Evolutionary conservation across 2,329 filamentous ascomycete genomes (phyloP), one percentile per base, ranked within the genome.

Genomic region (Xylariomycetidae sp.): DNA sequence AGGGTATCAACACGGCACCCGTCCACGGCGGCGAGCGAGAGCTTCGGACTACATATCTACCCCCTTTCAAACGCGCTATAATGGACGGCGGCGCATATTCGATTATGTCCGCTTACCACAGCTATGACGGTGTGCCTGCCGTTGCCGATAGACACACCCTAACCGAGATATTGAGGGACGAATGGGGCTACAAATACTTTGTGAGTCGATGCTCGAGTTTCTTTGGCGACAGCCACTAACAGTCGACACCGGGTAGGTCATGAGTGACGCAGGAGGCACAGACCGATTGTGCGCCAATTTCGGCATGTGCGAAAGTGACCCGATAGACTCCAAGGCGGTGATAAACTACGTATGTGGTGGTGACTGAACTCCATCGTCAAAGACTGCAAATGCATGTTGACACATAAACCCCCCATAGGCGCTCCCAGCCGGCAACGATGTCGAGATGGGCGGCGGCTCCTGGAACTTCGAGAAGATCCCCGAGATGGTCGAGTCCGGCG

Each of bases 361-460:
- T n/a, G n/a, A n/a, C n/a, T n/a, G n/a, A n/a, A n/a, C n/a, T n/a
- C n/a, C n/a, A n/a, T n/a, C n/a, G n/a, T n/a, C n/a, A n/a, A n/a
- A n/a, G n/a, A n/a, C n/a, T n/a, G n/a, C n/a, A n/a, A n/a, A n/a
- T n/a, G n/a, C n/a, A n/a, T n/a, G n/a, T n/a, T 23, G 20, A 8
- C 20, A 23, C 20, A 15, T 5, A 23, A 12, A 32, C 20, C 22
- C n/a, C 9, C 4, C 12, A 11, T 37, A 73, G 59, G 64, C 77
- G 7, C 67, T 88, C 4, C 76, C 77, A 1, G 79, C 82, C 4
- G 83, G 84, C 3, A 82, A 78, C 31, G 83, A 87, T 46, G 70
- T 83, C 10, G 84, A 88, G 49, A 87, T 87, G 83, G 83, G 83
- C 10, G 82, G 83, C 25, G 83, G 84, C 14, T 81, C 77, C 14